A percentile compares a stretch with the other conserved stretches of the same genome.
Evolutionary conservation across 768 basidiomycete species (phyloP).

Genomic region (Lactarius akahatsu): DNA sequence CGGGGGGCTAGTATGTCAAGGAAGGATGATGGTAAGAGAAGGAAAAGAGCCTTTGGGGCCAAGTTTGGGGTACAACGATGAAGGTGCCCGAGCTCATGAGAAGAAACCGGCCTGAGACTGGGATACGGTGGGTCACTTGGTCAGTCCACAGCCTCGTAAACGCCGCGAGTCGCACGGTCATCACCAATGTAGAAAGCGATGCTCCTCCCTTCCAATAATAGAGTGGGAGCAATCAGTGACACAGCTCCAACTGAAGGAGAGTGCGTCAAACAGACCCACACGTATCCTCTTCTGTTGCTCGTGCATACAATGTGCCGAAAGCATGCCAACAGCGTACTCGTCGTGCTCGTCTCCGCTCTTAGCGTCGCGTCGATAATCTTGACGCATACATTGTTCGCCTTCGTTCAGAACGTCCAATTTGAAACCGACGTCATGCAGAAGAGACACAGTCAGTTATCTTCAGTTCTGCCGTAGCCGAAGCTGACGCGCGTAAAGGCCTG

Average conservation of each 20-base stretch:
- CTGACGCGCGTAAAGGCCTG: conserved; percentile 4
- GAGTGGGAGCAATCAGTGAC: neutral
- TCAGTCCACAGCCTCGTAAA: neutral
- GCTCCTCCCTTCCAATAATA: neutral
- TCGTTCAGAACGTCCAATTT: conserved; percentile 9
- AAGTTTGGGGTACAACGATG: no score
- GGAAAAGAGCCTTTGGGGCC: neutral
- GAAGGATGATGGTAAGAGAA: no score
- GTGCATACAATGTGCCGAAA: neutral
- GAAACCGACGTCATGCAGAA: neutral
- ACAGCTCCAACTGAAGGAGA: neutral
- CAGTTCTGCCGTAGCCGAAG: neutral
- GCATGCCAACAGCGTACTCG: neutral
- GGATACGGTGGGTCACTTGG: neutral
- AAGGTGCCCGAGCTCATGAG: neutral
- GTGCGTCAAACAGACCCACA: neutral
- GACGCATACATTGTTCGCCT: conserved; percentile 5
- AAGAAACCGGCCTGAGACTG: neutral
- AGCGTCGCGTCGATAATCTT: conserved; percentile 10
- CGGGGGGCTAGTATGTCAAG: no score
- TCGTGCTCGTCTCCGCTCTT: conserved; percentile 6
- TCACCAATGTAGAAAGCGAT: neutral
- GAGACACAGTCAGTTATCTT: conserved; percentile 6
- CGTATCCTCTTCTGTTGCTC: neutral
- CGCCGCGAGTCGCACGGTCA: neutral